Evolutionary conservation across 2,329 filamentous ascomycete species (phyloP).

Genomic region (Ophiocordyceps camponoti-leonardi): DNA sequence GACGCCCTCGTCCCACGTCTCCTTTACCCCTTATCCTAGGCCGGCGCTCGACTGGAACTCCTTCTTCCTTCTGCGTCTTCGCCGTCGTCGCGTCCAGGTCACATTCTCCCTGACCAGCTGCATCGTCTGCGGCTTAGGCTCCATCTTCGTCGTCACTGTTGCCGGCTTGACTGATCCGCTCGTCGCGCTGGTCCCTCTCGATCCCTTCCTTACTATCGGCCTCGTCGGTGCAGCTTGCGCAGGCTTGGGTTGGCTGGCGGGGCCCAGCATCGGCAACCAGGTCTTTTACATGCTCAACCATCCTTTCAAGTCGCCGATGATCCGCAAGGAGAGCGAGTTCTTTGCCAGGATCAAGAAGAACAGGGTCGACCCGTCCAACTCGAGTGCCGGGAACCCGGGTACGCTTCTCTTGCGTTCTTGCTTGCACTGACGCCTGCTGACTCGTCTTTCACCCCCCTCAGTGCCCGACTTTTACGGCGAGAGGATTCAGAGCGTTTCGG

Average conservation of each 20-base stretch:
- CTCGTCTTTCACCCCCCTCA: constrained; percentile 7
- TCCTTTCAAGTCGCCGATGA: constrained; percentile 55
- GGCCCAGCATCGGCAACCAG: constrained; percentile 64
- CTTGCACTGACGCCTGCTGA: constrained; percentile 5
- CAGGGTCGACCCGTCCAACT: constrained; percentile 77
- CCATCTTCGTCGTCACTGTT: constrained; percentile 45
- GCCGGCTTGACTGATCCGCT: constrained; percentile 56
- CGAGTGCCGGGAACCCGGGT: constrained; percentile 76
- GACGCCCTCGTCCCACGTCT: neutral
- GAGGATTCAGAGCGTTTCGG: constrained; percentile 85
- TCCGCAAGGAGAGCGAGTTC: constrained; percentile 84
- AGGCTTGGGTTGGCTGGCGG: constrained; percentile 74
- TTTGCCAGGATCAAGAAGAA: constrained; percentile 82
- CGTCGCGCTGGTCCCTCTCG: constrained; percentile 58
- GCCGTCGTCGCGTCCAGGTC: constrained; percentile 69
- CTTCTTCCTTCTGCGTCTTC: constrained; percentile 81
- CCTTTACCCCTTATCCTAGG: neutral
- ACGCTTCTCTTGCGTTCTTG: constrained; percentile 6
- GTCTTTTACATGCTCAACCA: constrained; percentile 65
- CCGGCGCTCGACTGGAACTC: constrained; percentile 61
- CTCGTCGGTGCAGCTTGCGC: constrained; percentile 61
- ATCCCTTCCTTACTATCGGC: constrained; percentile 74
- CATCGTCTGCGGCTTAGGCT: constrained; percentile 40
- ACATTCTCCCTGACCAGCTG: constrained; percentile 55
- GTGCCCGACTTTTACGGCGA: constrained; percentile 97